Percentiles rank a stretch among this genome's conserved stretches.
Evolutionary conservation across 2,329 filamentous ascomycete species (phyloP).

Genomic region (Clonostachys chloroleuca): DNA sequence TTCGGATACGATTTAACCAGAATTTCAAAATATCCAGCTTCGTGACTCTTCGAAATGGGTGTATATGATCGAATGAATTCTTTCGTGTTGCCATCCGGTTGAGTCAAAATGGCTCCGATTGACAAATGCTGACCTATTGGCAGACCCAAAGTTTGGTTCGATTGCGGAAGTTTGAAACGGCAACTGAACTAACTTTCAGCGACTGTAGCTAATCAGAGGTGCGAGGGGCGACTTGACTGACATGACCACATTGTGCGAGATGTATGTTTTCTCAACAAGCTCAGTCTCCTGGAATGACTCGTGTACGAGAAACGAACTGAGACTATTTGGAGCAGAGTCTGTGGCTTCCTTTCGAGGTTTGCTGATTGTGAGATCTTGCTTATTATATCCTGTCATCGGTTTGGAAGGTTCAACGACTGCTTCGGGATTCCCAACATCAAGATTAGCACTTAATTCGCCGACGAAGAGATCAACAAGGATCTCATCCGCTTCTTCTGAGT

Average conservation of each 20-base stretch:
- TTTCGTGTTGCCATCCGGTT: conserved; percentile 68
- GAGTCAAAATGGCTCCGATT: conserved; percentile 71
- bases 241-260: too few relatives aligned
- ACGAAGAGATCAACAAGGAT: conserved; percentile 76
- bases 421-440: too few relatives aligned
- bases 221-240: too few relatives aligned
- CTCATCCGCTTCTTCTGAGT: conserved; percentile 97
- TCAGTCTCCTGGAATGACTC: too few relatives aligned
- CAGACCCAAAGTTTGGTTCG: conserved; percentile 81
- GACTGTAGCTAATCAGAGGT: too few relatives aligned
- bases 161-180: conserved; percentile 80
- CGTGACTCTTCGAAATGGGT: conserved; percentile 83
- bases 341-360: too few relatives aligned
- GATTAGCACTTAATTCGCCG: conserved; percentile 54
- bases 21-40: conserved; percentile 89
- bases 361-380: too few relatives aligned
- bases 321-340: too few relatives aligned
- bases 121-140: conserved; percentile 99
- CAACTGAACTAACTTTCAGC: conserved; percentile 51
- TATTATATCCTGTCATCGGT: too few relatives aligned
- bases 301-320: too few relatives aligned
- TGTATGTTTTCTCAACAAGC: too few relatives aligned
- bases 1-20: conserved; percentile 97
- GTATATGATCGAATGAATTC: conserved; percentile 91
- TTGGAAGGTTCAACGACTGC: too few relatives aligned